Conservation (phyloP, 2,329 filamentous ascomycete genomes). For the Pseudocercospora fuligena region DNA sequence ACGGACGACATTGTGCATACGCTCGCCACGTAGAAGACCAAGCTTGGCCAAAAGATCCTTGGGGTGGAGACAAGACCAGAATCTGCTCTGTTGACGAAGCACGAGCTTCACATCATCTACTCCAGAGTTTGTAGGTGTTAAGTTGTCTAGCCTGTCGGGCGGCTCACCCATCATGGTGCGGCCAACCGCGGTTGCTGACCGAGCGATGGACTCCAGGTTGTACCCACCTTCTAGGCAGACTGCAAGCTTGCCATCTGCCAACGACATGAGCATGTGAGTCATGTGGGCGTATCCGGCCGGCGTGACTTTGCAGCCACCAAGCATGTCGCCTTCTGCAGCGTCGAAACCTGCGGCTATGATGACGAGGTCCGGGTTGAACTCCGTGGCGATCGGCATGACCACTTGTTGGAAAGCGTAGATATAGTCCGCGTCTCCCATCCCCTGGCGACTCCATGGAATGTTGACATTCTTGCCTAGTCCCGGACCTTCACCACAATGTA, state of each 20-base stretch:
- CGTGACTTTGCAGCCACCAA: slow-evolving; percentile 91
- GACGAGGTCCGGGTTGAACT: slow-evolving; percentile 92
- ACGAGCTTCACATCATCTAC: slow-evolving; percentile 63
- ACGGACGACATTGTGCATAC: slow-evolving; percentile 80
- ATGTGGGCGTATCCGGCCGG: slow-evolving; percentile 94
- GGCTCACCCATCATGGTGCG: slow-evolving; percentile 95
- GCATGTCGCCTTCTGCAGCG: slow-evolving; percentile 87
- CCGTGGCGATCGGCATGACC: slow-evolving; percentile 92
- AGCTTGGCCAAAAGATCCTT: slow-evolving; percentile 50
- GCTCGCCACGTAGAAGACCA: slow-evolving; percentile 54
- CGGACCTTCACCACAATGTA: slow-evolving; percentile 62
- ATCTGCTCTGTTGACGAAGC: slow-evolving; percentile 63
- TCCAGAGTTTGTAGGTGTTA: slow-evolving; percentile 56
- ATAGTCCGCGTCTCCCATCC: slow-evolving; percentile 96
- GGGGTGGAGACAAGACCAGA: slow-evolving; percentile 88
- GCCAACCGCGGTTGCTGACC: slow-evolving; percentile 88
- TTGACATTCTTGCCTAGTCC: slow-evolving; percentile 70
- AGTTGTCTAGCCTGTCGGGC: slow-evolving; percentile 64
- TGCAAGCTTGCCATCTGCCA: slow-evolving; percentile 85
- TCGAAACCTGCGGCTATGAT: slow-evolving; percentile 97
- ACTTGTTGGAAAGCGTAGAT: slow-evolving; percentile 94
- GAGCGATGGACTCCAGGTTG: slow-evolving; percentile 89
- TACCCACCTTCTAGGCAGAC: slow-evolving; percentile 96
- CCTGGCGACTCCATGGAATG: slow-evolving; percentile 69
- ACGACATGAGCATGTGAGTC: slow-evolving; percentile 98